Evolutionary conservation across 2,329 filamentous ascomycete genomes (phyloP), one percentile per base, ranked within the genome.

Genomic region (Alternaria gansuensis): DNA sequence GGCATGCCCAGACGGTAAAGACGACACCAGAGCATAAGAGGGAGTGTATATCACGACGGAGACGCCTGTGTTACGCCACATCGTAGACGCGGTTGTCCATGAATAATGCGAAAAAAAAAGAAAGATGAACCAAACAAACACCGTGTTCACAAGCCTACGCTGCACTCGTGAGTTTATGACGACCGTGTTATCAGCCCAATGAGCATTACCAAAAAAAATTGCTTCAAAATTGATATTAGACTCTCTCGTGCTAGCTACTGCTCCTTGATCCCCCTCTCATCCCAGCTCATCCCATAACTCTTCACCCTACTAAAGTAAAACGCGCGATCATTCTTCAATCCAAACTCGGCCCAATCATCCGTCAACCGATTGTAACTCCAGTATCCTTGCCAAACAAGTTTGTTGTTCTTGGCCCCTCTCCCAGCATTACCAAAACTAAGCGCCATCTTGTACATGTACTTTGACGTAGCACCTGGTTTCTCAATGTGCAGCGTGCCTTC

Each of bases 281-380:
- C 61, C 65, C 69, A 74, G 6, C 69, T 75, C 67, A 83, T 74
- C 2, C 82, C 83, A 79, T 84, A 89, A 40, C 86, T 87, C 71
- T 80, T 85, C 5, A 89, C 87, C 39, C 87, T 75, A 65, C 83
- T 84, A 79, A 86, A 89, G 60, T 86, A 86, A 71, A 84, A 89
- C 2, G 85, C 78, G 60, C 82, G 79, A 75, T 88, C 85, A 69
- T 89, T 87, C 72, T 84, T 85, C 67, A 89, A 70, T 2, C 81
- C 81, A 77, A 98, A 98, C 78, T 91, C 90, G 4, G 84, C 91
- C 90, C 91, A 95, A 77, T 97, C 93, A 75, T 96, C 93, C 7
- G 92, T 96, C 71, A 96, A 77, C 67, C 86, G 85, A 74, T 98
- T 96, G 74, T 96, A 94, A 79, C 89, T 94, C 87, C 92, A 96